phyloP scores from a whole-genome alignment of 2,329 filamentous ascomycete species.

The Cladosporium sp. region DNA sequence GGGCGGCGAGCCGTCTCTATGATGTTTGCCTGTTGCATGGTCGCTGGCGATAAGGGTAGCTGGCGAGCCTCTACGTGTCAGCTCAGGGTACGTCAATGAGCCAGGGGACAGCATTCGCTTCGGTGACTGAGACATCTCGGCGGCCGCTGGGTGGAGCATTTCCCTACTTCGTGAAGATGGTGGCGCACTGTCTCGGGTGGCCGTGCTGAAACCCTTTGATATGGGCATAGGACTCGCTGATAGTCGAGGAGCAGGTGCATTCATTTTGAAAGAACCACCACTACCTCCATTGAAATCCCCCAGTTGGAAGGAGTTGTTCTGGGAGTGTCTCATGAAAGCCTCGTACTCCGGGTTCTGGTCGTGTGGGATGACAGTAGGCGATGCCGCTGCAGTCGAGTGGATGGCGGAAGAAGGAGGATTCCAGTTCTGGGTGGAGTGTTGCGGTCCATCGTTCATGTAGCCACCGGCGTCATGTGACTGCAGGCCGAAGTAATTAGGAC shows the following conservation, averaged over 20 bases:
- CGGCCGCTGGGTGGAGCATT: conserved; percentile 31
- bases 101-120: conserved; percentile 53
- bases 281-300: conserved; percentile 39
- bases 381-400: conserved; percentile 67
- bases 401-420: conserved; percentile 71
- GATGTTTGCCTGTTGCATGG: conserved; percentile 36
- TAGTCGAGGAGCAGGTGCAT: conserved; percentile 26
- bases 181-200: conserved; percentile 40
- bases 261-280: conserved; percentile 41
- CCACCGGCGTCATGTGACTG: conserved; percentile 64
- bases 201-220: conserved; percentile 9
- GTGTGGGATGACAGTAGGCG: conserved; percentile 69
- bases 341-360: conserved; percentile 83
- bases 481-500: conserved; percentile 87
- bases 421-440: conserved; percentile 71
- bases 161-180: conserved; percentile 27
- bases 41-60: conserved; percentile 44
- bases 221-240: neutral
- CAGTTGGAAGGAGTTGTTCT: conserved; percentile 52
- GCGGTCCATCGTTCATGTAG: conserved; percentile 46
- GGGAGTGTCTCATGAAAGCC: conserved; percentile 73
- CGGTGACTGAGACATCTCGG: conserved; percentile 44
- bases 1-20: conserved; percentile 35
- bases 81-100: conserved; percentile 44
- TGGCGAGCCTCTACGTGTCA: conserved; percentile 51